These are phyloP conservation scores for Adansonia gregorii DNA, from an alignment of 441 rosid genomes.

Conservation along the genomic window DNA sequence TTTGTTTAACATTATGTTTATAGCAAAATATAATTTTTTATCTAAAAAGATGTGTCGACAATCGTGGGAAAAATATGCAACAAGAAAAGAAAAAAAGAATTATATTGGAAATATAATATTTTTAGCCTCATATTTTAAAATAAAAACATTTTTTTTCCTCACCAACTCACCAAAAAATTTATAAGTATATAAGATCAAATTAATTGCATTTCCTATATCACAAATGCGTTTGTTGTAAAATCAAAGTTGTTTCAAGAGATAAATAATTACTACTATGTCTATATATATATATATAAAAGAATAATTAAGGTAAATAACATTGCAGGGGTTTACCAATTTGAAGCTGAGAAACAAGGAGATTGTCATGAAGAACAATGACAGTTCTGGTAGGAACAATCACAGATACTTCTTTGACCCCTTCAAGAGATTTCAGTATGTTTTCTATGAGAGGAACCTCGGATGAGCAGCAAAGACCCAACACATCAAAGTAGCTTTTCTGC, in stretches of 20 bases:
- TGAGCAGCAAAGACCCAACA: conserved; percentile 81
- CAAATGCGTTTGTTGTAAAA: neutral
- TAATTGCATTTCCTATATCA: neutral
- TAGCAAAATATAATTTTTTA: no score
- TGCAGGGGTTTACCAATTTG: conserved; percentile 62
- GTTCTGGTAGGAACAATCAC: conserved; percentile 85
- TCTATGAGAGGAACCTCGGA: conserved; percentile 82
- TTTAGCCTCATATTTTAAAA: neutral
- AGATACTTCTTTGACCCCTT: conserved; percentile 66
- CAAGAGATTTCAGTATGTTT: conserved; percentile 57
- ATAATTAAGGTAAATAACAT: no score
- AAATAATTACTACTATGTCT: no score
- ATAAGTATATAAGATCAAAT: neutral
- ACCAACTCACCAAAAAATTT: neutral
- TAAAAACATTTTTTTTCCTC: neutral
- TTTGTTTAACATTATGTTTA: no score
- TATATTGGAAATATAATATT: no score
- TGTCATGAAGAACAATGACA: conserved; percentile 81
- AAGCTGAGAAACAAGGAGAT: conserved; percentile 57
- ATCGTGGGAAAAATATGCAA: no score
- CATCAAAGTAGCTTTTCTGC: conserved; percentile 86
- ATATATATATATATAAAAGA: no score
- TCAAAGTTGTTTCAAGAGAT: neutral
- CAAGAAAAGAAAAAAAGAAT: no score
- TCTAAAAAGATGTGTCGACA: no score